Base-by-base conservation (phyloP, 1,284 basidiomycete species). In the Anthracocystis panici-leucophaei region DNA sequence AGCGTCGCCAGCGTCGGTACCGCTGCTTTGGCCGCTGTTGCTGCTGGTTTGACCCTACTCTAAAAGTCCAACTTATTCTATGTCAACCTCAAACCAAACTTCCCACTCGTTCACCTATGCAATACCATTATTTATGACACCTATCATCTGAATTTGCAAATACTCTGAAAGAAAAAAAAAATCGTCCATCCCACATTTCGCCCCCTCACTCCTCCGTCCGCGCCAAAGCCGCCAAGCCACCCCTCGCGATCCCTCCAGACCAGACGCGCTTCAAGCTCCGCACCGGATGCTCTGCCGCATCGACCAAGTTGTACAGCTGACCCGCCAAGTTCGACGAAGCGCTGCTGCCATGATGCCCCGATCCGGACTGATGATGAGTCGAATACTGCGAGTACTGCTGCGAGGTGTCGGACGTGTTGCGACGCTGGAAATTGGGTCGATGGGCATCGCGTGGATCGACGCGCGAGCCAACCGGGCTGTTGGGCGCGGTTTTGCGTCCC, bases 211-310 rank as follows among this genome's bases (percentile, higher is more conserved):
- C 76, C 14, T 75, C 65, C 10, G 76, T 75, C 21, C 68, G 38
- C 10, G 72, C 75, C 46, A 78, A 50, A 21, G 72, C 77, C 16
- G 65, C 74, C 44, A 79, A 52, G 7, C 75, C 78, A 33, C 78
- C 75, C 21, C 78, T 55, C 2, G 65, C 59, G n/a, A 79, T 44
- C 2, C 78, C 78, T 0, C 78, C 75, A 2, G 58, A 64, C 75
- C 78, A 79, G 9, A 79, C 78, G 20, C 78, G 35, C 60, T 79
- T 79, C 42, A 79, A 50, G 41, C 70, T 75, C 12, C 75, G 53
- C 27, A 79, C 74, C 5, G 77, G 77, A 61, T 77, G 72, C 51
- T 79, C 77, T 41, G 77, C 76, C 16, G 68, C 77, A 56, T 76
- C 77, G 18, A 76, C 77, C 20, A 78, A 21, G 16, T 63, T 65